Percentiles rank a stretch among this genome's conserved stretches.
phyloP scores from a whole-genome alignment of 306 rosid genomes.

The Dalbergia oliveri region DNA sequence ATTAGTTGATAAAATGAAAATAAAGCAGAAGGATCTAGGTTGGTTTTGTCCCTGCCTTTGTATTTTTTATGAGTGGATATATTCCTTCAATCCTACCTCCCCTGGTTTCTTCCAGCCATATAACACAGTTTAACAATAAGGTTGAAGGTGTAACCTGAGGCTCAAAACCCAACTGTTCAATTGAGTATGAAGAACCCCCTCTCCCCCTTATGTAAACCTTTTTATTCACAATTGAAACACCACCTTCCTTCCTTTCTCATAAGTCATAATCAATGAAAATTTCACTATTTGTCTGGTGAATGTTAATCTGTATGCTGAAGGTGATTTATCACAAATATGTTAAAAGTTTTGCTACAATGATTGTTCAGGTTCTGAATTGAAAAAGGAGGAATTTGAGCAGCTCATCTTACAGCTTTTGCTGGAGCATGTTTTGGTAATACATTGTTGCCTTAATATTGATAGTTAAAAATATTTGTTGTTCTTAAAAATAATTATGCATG shows the following conservation, averaged over 20 bases:
- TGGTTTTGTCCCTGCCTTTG: constrained; percentile 39
- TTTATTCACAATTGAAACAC: constrained; percentile 12
- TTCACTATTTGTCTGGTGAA: constrained; percentile 32
- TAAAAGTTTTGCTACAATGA: constrained; percentile 42
- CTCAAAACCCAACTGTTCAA: background rate
- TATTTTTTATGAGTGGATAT: constrained; percentile 22
- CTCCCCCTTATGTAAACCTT: background rate
- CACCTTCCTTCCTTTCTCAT: background rate
- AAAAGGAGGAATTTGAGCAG: constrained; percentile 86
- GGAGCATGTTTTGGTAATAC: constrained; percentile 75
- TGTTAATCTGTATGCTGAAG: constrained; percentile 31
- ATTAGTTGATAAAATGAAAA: constrained; percentile 81
- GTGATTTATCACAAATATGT: constrained; percentile 19
- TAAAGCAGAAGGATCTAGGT: constrained; percentile 83
- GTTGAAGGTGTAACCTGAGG: constrained; percentile 13
- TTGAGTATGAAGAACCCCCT: background rate
- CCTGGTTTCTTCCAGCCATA: constrained; percentile 15
- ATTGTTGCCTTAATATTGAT: constrained; percentile 26
- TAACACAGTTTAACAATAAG: constrained; percentile 9
- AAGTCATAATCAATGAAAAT: constrained; percentile 20
- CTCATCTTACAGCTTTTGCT: constrained; percentile 82
- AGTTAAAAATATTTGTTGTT: constrained; percentile 20
- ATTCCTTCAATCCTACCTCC: background rate
- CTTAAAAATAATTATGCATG: background rate
- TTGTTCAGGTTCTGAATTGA: constrained; percentile 74